Evolutionary conservation across 441 rosid species (phyloP).

Genomic region (Francoa sonchifolia): DNA sequence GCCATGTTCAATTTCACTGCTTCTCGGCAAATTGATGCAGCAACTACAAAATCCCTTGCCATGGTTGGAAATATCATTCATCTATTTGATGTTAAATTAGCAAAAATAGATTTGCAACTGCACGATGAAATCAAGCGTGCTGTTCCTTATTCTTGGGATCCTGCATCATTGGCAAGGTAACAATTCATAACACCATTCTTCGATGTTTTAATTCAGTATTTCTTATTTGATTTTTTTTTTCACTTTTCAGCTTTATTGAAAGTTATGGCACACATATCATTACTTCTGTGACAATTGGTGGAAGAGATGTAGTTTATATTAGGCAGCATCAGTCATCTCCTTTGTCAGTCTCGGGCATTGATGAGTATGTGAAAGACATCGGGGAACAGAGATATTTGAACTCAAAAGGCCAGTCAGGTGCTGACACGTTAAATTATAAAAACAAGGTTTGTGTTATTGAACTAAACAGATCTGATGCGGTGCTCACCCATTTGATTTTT

Average conservation of each 20-base stretch:
- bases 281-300: slow-evolving; percentile 67
- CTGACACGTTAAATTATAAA: slow-evolving; percentile 49
- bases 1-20: slow-evolving; percentile 69
- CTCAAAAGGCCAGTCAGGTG: slow-evolving; percentile 33
- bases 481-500: neutral
- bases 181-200: neutral
- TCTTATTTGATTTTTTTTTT: slow-evolving; percentile 6
- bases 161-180: slow-evolving; percentile 62
- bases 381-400: slow-evolving; percentile 42
- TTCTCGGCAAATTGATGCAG: slow-evolving; percentile 60
- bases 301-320: slow-evolving; percentile 63
- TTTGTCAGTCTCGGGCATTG: slow-evolving; percentile 40
- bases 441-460: slow-evolving; percentile 47
- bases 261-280: slow-evolving; percentile 69
- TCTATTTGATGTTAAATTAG: slow-evolving; percentile 34
- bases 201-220: neutral
- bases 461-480: no score
- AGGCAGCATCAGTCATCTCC: slow-evolving; percentile 67
- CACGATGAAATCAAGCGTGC: slow-evolving; percentile 44
- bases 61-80: slow-evolving; percentile 47
- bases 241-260: slow-evolving; percentile 50
- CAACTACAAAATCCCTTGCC: slow-evolving; percentile 63
- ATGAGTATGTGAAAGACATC: slow-evolving; percentile 49
- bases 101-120: slow-evolving; percentile 27
- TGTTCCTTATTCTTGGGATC: slow-evolving; percentile 73